phyloP scores from a whole-genome alignment of 495 filamentous ascomycete species.

The Penicillium ucsense region DNA sequence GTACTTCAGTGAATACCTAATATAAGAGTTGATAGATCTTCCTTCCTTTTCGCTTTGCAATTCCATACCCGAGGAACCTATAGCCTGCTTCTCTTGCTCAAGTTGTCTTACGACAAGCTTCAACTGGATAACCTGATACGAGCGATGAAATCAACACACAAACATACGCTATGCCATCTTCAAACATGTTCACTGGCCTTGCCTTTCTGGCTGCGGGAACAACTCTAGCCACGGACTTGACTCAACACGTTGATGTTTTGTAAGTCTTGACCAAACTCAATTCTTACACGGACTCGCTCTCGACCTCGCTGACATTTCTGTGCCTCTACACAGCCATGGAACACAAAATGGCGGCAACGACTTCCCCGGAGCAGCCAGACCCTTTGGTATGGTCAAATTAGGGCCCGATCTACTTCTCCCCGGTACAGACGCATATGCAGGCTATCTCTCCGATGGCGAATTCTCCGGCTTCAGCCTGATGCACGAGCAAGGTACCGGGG shows the following conservation, averaged over 20 bases:
- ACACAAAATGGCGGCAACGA: slow-evolving; percentile 51
- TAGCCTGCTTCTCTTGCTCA: no score
- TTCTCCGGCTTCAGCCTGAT: slow-evolving; percentile 64
- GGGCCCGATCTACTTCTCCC: slow-evolving; percentile 47
- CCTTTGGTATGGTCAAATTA: slow-evolving; percentile 63
- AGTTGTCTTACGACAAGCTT: no score
- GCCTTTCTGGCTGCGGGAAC: background rate
- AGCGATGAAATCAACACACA: no score
- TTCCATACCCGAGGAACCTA: no score
- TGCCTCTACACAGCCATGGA: slow-evolving; percentile 16
- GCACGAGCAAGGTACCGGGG: slow-evolving; percentile 67
- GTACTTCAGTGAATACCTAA: no score
- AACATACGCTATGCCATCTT: slow-evolving; percentile 1
- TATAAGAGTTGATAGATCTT: no score
- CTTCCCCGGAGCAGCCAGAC: slow-evolving; percentile 56
- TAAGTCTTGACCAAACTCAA: slow-evolving; percentile 7
- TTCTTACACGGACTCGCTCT: background rate
- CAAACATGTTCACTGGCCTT: slow-evolving; percentile 5
- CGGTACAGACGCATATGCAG: slow-evolving; percentile 55
- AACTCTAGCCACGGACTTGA: slow-evolving; percentile 10
- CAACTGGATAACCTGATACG: no score
- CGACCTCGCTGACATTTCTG: background rate
- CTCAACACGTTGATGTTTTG: slow-evolving; percentile 27
- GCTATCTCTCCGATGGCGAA: slow-evolving; percentile 47
- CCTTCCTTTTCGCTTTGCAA: no score